These are phyloP conservation scores for Ophidiomyces ophidiicola DNA, from an alignment of 2,329 filamentous ascomycete species.

Conservation along the genomic window DNA sequence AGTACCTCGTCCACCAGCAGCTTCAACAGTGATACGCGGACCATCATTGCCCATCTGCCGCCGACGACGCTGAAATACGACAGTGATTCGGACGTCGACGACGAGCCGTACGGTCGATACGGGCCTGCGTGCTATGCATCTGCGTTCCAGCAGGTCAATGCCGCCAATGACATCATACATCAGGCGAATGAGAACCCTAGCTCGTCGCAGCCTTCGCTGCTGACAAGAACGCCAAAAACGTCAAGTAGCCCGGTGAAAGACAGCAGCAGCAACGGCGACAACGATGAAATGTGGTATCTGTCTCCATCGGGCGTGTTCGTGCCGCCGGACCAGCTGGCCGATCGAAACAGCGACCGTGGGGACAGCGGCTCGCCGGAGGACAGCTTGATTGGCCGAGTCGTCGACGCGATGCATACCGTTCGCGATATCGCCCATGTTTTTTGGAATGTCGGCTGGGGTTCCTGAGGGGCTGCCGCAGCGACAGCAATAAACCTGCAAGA, in stretches of 20 bases:
- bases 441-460: conserved; percentile 20
- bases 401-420: conserved; percentile 18
- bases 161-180: too few species aligned
- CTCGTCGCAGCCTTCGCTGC: too few species aligned
- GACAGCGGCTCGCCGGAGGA: conserved; percentile 3
- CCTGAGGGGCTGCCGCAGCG: conserved; percentile 7
- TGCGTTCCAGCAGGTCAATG: conserved; percentile 9
- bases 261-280: too few species aligned
- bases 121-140: neutral
- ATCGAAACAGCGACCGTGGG: conserved; percentile 1
- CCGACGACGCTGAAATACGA: conserved; percentile 73
- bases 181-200: too few species aligned
- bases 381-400: conserved; percentile 15
- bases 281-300: conserved; percentile 2
- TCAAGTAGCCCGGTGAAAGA: too few species aligned
- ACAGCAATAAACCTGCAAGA: too few species aligned
- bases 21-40: conserved; percentile 58
- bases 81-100: conserved; percentile 9
- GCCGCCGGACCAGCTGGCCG: conserved; percentile 11
- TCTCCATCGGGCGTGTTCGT: conserved; percentile 13
- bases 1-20: conserved; percentile 45
- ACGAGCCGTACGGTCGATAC: neutral
- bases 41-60: conserved; percentile 66
- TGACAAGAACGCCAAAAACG: too few species aligned
- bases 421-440: conserved; percentile 19